Evolutionary conservation across 495 filamentous ascomycete species (phyloP), one percentile per base, ranked within the genome.

Genomic region (Talaromyces wortmannii): DNA sequence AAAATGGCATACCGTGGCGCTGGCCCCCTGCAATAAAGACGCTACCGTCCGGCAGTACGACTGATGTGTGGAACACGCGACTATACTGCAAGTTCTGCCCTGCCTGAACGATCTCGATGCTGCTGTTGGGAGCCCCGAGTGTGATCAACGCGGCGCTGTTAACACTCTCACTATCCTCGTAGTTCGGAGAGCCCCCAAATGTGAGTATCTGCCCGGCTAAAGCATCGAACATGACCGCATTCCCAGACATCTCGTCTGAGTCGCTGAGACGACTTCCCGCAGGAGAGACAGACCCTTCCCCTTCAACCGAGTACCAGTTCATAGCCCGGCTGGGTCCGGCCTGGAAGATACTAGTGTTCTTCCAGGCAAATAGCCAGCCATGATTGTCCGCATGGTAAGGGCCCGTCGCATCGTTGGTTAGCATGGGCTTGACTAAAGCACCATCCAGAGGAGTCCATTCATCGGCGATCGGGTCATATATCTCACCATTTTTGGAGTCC

Each of bases 311-410:
- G 62, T 77, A 84, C 83, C 83, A 86, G 61, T 83, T 78, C 80
- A 83, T 83, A 1, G 30, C 52, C 12, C 49, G 55, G 54, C 69
- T 75, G 4, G 80, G 81, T 6, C 81, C 80, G 16, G 79, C 80
- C 61, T 84, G 79, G 68, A 84, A 81, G 17, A 80, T 70, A 29
- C 57, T 74, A 6, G 63, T 66, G 42, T 70, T 60, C 60, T 80
- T 84, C 77, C 81, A 84, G 0, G 65, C 79, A 53, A 83, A 84
- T 6, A 84, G 70, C 81, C 81, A 83, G n/a, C 57, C 77, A 58
- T 67, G 65, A 55, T 67, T 66, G 30, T 67, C 62, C 23, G 51
- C 53, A 23, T 62, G 55, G 57, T 64, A 65, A 8, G 69, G 59
- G 58, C 61, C 46, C 70, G 59, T 59, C 60, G 43, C 33, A 60